Evolutionary conservation across 129 eudicot species (phyloP).

Genomic region (Artemisia argyi): DNA sequence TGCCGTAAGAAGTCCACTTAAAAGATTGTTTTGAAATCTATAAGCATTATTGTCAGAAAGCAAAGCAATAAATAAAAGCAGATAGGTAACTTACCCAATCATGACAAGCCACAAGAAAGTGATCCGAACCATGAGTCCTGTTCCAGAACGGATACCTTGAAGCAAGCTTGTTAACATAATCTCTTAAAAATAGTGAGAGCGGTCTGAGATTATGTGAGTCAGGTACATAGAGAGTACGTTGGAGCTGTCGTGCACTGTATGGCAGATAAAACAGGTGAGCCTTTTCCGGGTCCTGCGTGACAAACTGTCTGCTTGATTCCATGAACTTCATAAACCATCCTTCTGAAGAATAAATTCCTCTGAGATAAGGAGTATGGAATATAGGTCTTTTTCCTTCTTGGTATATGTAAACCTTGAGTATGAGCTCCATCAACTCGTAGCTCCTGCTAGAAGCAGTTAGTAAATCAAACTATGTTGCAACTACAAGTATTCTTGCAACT

Average conservation of each 20-base stretch:
- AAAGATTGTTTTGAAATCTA: background rate
- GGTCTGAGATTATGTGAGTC: constrained; percentile 66
- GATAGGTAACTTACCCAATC: constrained; percentile 72
- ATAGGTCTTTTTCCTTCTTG: constrained; percentile 77
- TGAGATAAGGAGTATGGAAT: constrained; percentile 67
- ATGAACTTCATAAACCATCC: constrained; percentile 96
- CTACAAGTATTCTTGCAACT: background rate
- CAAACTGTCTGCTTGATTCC: constrained; percentile 63
- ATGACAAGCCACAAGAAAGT: constrained; percentile 94
- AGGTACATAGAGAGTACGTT: constrained; percentile 59
- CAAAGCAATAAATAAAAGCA: constrained; percentile 13
- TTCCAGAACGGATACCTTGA: constrained; percentile 96
- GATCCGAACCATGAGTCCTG: constrained; percentile 84
- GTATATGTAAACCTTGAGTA: constrained; percentile 80
- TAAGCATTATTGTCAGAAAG: background rate
- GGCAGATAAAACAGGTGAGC: constrained; percentile 95
- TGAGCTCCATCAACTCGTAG: constrained; percentile 86
- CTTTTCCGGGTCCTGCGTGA: constrained; percentile 75
- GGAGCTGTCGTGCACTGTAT: constrained; percentile 86
- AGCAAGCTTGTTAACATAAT: constrained; percentile 72
- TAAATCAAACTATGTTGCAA: background rate
- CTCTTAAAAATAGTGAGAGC: constrained; percentile 53
- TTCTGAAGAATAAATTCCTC: constrained; percentile 92
- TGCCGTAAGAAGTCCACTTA: background rate
- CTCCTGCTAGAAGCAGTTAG: constrained; percentile 52